Conservation (phyloP, 2,329 filamentous ascomycete genomes). For the Zymoseptoria crescenta region DNA sequence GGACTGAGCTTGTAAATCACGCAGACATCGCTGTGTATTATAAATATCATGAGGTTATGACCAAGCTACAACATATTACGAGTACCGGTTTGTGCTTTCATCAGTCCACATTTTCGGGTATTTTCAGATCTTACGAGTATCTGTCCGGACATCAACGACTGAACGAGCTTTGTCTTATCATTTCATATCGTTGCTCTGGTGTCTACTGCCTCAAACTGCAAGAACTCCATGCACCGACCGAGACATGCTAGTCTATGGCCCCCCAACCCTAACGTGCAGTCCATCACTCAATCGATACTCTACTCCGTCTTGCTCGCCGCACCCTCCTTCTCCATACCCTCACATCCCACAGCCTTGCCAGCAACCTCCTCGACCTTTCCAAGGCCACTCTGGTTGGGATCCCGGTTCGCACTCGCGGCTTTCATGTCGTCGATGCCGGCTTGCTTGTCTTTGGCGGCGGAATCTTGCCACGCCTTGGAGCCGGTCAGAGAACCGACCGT, state of each 20-base stretch:
- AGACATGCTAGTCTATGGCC: too few species aligned
- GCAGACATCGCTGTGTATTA: not conserved
- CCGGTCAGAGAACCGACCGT: slow-evolving; percentile 56
- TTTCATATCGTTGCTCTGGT: not conserved
- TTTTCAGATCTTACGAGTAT: too few species aligned
- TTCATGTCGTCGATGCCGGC: slow-evolving; percentile 57
- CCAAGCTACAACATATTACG: too few species aligned
- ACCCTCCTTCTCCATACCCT: slow-evolving; percentile 62
- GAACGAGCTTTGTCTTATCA: not conserved
- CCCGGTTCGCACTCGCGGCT: slow-evolving; percentile 49
- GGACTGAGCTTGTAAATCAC: not conserved
- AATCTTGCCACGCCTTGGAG: slow-evolving; percentile 55
- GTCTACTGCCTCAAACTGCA: not conserved
- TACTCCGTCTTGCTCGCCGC: slow-evolving; percentile 37
- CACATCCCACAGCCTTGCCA: slow-evolving; percentile 57
- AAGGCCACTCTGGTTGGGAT: slow-evolving; percentile 47
- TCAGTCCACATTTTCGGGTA: too few species aligned
- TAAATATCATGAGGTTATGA: too few species aligned
- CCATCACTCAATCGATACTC: not conserved
- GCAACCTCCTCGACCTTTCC: slow-evolving; percentile 59
- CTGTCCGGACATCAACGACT: not conserved
- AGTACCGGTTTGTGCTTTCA: too few species aligned
- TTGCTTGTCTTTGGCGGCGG: slow-evolving; percentile 57
- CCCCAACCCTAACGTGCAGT: not conserved
- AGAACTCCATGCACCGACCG: too few species aligned